Base-by-base conservation (phyloP, 306 rosid genomes). In the Lathyrus aphaca region DNA sequence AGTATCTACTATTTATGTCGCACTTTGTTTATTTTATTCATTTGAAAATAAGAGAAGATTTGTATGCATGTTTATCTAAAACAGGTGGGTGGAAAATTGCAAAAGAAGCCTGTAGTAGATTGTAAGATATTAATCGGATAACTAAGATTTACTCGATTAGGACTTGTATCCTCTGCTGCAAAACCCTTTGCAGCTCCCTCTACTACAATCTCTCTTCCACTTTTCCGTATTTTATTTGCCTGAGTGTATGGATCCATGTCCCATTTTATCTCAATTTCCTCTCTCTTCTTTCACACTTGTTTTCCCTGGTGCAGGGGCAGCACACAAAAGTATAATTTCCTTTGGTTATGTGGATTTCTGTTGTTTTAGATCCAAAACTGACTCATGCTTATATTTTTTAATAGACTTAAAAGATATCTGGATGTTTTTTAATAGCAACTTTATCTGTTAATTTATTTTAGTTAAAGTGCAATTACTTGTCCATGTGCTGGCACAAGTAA, bases 261-360 rank as follows among this genome's bases (percentile, higher is more conserved):
- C 58, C 58, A 51, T 19, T 51, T 51, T 51, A 18, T 51, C 58
- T 51, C 58, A 51, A 19, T 51, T 19, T 45, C 51, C 19, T 45
- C 51, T n/a, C 51, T 45, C 51, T 30, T 30, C 51, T 45, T 14
- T 45, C 51, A 45, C 51, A n/a, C 8, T 45, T 45, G 50, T n/a
- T n/a, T 45, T 45, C 51, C 18, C 51, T 14, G 51, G 18, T 45
- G 51, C 51, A 45, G 49, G 18, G 51, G 51, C 3, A 45, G 18
- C 18, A 14, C 8, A n/a, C 51, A 45, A 45, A 45, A 45, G 51
- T 45, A 45, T 45, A 5, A n/a, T 5, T 45, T 45, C 18, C 3
- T 45, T 1, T 45, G 16, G 17, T 45, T n/a, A 45, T n/a, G 10
- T n/a, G 10, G 18, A 23, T n/a, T 46, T 6, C 14, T 4, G 4